phyloP scores from a whole-genome alignment of 1,139 yeast species.

The Blastobotrys arbuscula region DNA sequence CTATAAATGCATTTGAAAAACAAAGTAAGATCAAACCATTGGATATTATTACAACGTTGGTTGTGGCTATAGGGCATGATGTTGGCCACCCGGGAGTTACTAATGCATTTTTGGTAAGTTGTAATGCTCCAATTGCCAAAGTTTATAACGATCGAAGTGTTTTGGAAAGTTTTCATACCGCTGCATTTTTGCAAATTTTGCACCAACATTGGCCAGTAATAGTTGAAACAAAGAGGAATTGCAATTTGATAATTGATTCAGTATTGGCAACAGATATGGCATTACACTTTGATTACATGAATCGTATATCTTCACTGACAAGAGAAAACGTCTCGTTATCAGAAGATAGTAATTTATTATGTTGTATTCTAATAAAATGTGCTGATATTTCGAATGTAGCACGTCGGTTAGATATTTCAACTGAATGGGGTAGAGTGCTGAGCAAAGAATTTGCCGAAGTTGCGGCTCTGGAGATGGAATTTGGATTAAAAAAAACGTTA shows the following conservation, averaged over 20 bases:
- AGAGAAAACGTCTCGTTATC: not conserved
- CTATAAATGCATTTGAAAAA: conserved; percentile 44
- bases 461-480: conserved; percentile 43
- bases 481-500: conserved; percentile 23
- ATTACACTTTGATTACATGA: conserved; percentile 70
- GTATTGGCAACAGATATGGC: conserved; percentile 95
- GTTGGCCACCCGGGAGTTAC: conserved; percentile 96
- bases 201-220: conserved; percentile 57
- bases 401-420: conserved; percentile 66
- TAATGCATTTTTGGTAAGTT: conserved; percentile 59
- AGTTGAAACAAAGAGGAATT: conserved; percentile 23
- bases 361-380: conserved; percentile 74
- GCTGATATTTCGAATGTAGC: conserved; percentile 94
- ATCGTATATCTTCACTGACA: conserved; percentile 16
- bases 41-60: conserved; percentile 54
- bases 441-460: conserved; percentile 75
- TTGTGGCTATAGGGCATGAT: conserved; percentile 93
- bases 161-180: conserved; percentile 79
- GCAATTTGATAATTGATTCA: conserved; percentile 28
- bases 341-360: conserved; percentile 37
- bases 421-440: conserved; percentile 81
- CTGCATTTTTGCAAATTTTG: conserved; percentile 59
- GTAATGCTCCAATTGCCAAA: conserved; percentile 61
- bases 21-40: conserved; percentile 28
- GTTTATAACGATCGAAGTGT: conserved; percentile 63